phyloP scores from a whole-genome alignment of 768 basidiomycete genomes.

The Tylopilus balloui region DNA sequence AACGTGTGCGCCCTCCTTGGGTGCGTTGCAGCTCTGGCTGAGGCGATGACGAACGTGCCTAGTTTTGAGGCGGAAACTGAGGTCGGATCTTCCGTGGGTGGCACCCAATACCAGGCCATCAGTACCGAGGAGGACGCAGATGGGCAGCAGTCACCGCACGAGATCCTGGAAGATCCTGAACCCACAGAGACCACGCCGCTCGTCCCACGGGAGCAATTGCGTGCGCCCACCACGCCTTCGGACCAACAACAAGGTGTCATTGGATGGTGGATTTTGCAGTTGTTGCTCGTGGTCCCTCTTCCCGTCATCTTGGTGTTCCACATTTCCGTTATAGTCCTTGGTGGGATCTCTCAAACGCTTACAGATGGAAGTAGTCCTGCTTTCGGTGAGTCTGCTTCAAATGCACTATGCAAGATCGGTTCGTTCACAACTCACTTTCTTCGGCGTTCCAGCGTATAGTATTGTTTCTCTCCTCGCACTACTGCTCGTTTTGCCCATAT shows the following conservation, averaged over 20 bases:
- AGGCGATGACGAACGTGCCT: conserved; percentile 27
- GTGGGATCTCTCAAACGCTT: conserved; percentile 52
- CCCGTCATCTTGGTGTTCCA: conserved; percentile 53
- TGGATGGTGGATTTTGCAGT: conserved; percentile 58
- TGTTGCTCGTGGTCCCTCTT: conserved; percentile 49
- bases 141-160: conserved; percentile 11
- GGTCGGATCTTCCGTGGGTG: conserved; percentile 11
- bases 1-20: conserved; percentile 44
- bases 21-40: conserved; percentile 35
- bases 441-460: conserved; percentile 43
- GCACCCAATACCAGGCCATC: conserved; percentile 27
- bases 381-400: conserved; percentile 38
- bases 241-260: conserved; percentile 19
- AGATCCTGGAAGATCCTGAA: conserved; percentile 35
- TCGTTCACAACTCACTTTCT: neutral
- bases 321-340: conserved; percentile 43
- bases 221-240: neutral
- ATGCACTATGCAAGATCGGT: neutral
- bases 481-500: conserved; percentile 53
- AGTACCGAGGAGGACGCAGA: conserved; percentile 15
- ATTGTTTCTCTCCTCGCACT: conserved; percentile 42
- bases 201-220: conserved; percentile 33
- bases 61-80: conserved; percentile 8
- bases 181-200: conserved; percentile 59
- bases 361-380: conserved; percentile 54